Conservation (phyloP, 495 filamentous ascomycete genomes). For the Talaromyces stipitatus region DNA sequence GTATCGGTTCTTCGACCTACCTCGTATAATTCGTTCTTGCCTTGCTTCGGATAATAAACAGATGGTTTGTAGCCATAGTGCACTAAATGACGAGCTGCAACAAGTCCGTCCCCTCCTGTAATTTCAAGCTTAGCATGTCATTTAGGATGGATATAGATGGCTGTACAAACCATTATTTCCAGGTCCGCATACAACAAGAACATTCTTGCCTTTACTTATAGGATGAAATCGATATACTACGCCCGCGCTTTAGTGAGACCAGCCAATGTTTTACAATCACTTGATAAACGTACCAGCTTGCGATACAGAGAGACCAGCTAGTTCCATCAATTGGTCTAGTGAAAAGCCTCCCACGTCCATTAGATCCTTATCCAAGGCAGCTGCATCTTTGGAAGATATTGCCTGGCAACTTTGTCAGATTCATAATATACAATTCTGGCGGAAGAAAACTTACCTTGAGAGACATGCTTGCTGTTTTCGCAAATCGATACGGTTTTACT, state of each 20-base stretch:
- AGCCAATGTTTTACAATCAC: background rate
- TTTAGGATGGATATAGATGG: too few species aligned
- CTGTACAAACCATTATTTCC: slow-evolving; percentile 75
- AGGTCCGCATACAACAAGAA: slow-evolving; percentile 87
- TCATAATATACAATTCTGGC: background rate
- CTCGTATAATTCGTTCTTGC: slow-evolving; percentile 84
- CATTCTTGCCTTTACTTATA: slow-evolving; percentile 55
- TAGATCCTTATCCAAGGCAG: slow-evolving; percentile 83
- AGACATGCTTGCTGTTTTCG: background rate
- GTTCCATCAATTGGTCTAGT: slow-evolving; percentile 94
- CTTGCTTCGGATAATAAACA: slow-evolving; percentile 87
- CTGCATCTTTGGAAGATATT: slow-evolving; percentile 77
- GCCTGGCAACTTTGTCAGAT: slow-evolving; percentile 45
- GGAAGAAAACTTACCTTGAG: slow-evolving; percentile 2
- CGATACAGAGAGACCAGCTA: slow-evolving; percentile 87
- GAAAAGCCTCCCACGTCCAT: slow-evolving; percentile 92
- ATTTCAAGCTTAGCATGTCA: background rate
- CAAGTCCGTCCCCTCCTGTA: slow-evolving; percentile 86
- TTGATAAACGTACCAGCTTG: slow-evolving; percentile 60
- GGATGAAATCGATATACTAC: slow-evolving; percentile 82
- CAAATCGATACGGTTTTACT: background rate
- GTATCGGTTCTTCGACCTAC: slow-evolving; percentile 29
- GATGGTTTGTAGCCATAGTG: slow-evolving; percentile 89
- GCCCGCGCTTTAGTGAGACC: background rate
- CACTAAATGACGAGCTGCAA: slow-evolving; percentile 87